phyloP scores from a whole-genome alignment of 106 monocot species.

The Apostasia ramifera region DNA sequence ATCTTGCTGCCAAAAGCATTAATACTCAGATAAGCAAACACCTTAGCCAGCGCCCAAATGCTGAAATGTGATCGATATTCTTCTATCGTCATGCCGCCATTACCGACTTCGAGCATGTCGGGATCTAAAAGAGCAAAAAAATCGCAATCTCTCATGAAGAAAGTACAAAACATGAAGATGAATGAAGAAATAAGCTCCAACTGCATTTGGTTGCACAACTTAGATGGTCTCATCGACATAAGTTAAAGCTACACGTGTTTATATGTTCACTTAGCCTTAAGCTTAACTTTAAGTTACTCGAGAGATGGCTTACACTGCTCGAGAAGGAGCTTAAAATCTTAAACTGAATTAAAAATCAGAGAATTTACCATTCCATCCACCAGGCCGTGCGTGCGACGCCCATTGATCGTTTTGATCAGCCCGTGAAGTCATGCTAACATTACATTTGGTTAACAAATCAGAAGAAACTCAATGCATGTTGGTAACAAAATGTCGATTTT shows the following conservation, averaged over 20 bases:
- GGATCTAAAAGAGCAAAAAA: conserved; percentile 44
- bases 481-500: not conserved
- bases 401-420: conserved; percentile 80
- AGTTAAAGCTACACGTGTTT: too few species aligned
- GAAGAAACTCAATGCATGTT: not conserved
- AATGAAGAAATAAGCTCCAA: too few species aligned
- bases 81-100: conserved; percentile 77
- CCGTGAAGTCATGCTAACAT: conserved; percentile 56
- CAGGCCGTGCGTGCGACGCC: conserved; percentile 74
- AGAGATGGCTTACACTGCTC: too few species aligned
- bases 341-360: not conserved
- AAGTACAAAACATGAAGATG: too few species aligned
- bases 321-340: too few species aligned
- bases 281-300: too few species aligned
- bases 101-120: conserved; percentile 92
- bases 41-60: conserved; percentile 94
- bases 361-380: conserved; percentile 77
- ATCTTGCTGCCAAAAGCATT: not conserved
- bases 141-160: too few species aligned
- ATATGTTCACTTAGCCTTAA: too few species aligned
- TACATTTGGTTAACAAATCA: not conserved
- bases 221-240: too few species aligned
- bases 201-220: too few species aligned
- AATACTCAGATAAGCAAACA: not conserved
- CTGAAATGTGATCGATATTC: conserved; percentile 88